Conservation (phyloP, 140 eudicot species). For the Eryngium alpinum region DNA sequence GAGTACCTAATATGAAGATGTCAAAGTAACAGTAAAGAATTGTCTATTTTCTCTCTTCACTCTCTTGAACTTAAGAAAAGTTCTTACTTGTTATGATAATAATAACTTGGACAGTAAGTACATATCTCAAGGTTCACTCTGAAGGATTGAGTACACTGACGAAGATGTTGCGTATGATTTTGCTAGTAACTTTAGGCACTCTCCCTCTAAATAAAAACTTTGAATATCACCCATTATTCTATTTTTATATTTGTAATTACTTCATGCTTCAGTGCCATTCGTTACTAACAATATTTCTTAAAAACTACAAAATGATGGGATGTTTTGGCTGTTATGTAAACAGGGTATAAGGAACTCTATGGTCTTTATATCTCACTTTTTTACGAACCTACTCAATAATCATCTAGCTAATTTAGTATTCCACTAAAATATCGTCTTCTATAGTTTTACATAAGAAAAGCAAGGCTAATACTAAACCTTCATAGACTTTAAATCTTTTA, state of each 20-base stretch:
- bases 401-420: too few relatives aligned
- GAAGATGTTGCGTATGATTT: constrained; percentile 98
- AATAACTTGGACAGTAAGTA: too few relatives aligned
- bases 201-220: not conserved
- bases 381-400: too few relatives aligned
- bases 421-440: too few relatives aligned
- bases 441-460: too few relatives aligned
- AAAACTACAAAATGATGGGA: not conserved
- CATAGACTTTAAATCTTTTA: too few relatives aligned
- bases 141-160: constrained; percentile 91
- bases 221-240: not conserved
- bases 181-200: constrained; percentile 86
- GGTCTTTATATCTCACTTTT: not conserved
- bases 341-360: too few relatives aligned
- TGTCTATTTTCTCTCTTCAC: constrained; percentile 2
- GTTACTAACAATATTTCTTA: not conserved
- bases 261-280: not conserved
- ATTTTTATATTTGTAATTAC: not conserved
- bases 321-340: not conserved
- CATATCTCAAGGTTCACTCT: constrained; percentile 83
- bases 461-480: too few relatives aligned
- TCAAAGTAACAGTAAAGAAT: constrained; percentile 85
- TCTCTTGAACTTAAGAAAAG: not conserved
- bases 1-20: constrained; percentile 84
- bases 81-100: not conserved